Conservation (phyloP, 2,329 filamentous ascomycete genomes). For the Colletotrichum lentis region DNA sequence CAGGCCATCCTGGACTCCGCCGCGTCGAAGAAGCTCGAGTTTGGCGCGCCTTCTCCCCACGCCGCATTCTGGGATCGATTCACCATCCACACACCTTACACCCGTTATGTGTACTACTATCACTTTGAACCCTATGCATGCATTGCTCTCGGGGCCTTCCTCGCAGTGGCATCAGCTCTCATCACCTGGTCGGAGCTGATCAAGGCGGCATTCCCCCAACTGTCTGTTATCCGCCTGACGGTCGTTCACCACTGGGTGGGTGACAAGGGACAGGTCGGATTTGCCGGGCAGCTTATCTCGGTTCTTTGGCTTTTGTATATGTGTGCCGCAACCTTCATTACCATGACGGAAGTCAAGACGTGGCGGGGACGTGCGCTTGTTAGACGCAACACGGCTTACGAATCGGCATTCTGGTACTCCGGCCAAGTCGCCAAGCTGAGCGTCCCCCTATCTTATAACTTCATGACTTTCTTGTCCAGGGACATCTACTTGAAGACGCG, state of each 20-base stretch:
- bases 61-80: constrained; percentile 62
- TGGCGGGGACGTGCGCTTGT: constrained; percentile 96
- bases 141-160: constrained; percentile 69
- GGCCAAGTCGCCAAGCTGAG: constrained; percentile 91
- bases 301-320: constrained; percentile 95
- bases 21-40: constrained; percentile 81
- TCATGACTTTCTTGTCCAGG: constrained; percentile 84
- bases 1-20: constrained; percentile 87
- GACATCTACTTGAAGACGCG: constrained; percentile 78
- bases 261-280: constrained; percentile 78
- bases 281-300: constrained; percentile 85
- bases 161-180: constrained; percentile 78
- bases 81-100: constrained; percentile 78
- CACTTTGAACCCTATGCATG: constrained; percentile 75
- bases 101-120: constrained; percentile 80
- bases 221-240: constrained; percentile 73
- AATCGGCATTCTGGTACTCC: constrained; percentile 95
- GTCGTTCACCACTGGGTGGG: constrained; percentile 80
- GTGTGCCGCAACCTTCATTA: constrained; percentile 86
- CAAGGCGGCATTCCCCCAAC: constrained; percentile 78
- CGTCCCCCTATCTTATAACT: constrained; percentile 94
- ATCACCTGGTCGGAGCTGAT: constrained; percentile 95
- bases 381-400: constrained; percentile 87
- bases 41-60: constrained; percentile 67
- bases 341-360: constrained; percentile 92